A percentile compares a stretch with the other conserved stretches of the same genome.
Evolutionary conservation across 1,284 basidiomycete species (phyloP).

Genomic region (Ceratobasidium sp.): DNA sequence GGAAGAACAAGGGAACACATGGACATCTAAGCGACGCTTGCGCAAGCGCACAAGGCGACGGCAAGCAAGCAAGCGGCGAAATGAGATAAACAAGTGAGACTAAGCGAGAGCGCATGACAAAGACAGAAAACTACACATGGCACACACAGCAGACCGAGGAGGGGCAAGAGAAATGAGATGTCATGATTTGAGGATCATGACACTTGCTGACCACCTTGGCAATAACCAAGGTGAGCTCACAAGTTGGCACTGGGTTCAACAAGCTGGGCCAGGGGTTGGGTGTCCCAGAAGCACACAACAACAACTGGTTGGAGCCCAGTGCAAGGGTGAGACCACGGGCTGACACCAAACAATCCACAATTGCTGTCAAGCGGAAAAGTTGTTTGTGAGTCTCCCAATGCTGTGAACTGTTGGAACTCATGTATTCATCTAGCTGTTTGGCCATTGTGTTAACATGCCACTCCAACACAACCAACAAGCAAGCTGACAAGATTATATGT

Average conservation of each 20-base stretch:
- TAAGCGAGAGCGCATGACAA: too few species aligned
- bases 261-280: background rate
- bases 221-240: background rate
- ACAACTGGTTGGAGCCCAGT: background rate
- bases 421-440: background rate
- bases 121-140: too few species aligned
- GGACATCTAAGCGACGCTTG: too few species aligned
- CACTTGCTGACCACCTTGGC: background rate
- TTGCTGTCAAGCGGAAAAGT: background rate
- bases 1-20: too few species aligned
- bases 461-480: constrained; percentile 9
- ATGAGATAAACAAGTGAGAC: too few species aligned
- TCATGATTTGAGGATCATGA: too few species aligned
- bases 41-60: too few species aligned
- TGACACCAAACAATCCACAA: background rate
- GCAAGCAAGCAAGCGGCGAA: too few species aligned
- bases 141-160: too few species aligned
- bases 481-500: background rate
- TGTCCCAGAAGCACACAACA: background rate
- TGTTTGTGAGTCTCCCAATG: background rate
- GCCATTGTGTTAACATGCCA: constrained; percentile 1
- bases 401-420: background rate
- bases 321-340: too few species aligned
- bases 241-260: background rate
- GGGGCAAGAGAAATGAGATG: too few species aligned